phyloP scores from a whole-genome alignment of 2,329 filamentous ascomycete species.

The Cadophora sp. region DNA sequence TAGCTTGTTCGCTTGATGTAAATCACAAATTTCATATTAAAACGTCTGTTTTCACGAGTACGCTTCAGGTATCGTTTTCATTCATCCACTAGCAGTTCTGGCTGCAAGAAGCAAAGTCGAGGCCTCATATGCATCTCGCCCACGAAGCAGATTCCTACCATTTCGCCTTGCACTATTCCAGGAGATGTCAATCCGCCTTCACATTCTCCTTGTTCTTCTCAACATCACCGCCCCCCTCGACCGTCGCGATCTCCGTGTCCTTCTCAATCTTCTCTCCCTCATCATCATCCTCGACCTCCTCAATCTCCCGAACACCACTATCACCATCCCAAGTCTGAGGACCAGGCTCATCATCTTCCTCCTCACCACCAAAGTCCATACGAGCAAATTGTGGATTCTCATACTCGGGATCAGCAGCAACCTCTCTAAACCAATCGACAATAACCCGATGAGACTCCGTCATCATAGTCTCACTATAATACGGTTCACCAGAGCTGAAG shows the following conservation, averaged over 20 bases:
- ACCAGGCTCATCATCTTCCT: conserved; percentile 6
- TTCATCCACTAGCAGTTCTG: no score
- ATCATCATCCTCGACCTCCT: neutral
- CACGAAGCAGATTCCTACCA: neutral
- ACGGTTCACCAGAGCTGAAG: conserved; percentile 69
- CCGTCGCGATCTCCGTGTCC: neutral
- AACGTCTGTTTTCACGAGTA: no score
- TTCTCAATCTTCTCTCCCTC: neutral
- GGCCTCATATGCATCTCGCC: no score
- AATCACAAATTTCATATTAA: no score
- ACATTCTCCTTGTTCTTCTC: conserved; percentile 11
- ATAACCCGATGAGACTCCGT: conserved; percentile 59
- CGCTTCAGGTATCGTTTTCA: no score
- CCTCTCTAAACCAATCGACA: conserved; percentile 65
- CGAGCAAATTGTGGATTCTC: conserved; percentile 44
- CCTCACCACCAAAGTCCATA: conserved; percentile 26
- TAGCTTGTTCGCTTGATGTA: no score
- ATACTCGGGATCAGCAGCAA: conserved; percentile 54
- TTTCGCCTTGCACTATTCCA: neutral
- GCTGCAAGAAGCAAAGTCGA: no score
- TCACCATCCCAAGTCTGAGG: conserved; percentile 9
- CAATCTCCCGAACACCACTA: neutral
- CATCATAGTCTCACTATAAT: conserved; percentile 68
- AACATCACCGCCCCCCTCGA: neutral
- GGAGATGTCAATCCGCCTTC: neutral